A percentile compares a stretch with the other conserved stretches of the same genome.
These are phyloP conservation scores for Penicillium occitanis DNA, from an alignment of 2,329 filamentous ascomycete species.

Conservation along the genomic window DNA sequence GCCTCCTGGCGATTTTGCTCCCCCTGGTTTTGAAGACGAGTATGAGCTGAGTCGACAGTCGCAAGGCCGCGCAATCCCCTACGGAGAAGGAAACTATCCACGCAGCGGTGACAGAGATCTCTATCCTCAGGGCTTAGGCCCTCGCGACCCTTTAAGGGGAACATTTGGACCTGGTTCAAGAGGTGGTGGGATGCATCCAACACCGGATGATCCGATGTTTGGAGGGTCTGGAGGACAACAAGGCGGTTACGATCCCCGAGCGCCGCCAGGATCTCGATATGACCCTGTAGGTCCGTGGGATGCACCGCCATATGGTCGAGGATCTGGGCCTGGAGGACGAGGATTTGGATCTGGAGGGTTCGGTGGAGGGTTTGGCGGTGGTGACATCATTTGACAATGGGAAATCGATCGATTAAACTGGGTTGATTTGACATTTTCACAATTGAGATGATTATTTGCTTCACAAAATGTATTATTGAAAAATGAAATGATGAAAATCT, in stretches of 20 bases:
- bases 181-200: conserved; percentile 90
- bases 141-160: conserved; percentile 74
- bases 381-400: conserved; percentile 41
- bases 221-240: conserved; percentile 51
- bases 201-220: conserved; percentile 88
- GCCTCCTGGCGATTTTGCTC: conserved; percentile 73
- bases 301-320: conserved; percentile 49
- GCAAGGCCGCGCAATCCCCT: conserved; percentile 47
- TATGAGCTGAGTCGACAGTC: conserved; percentile 74
- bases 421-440: neutral
- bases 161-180: conserved; percentile 62
- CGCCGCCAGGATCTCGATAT: conserved; percentile 85
- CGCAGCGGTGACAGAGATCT: conserved; percentile 83
- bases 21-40: conserved; percentile 91
- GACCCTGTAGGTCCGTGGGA: conserved; percentile 79
- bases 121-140: conserved; percentile 81
- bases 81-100: conserved; percentile 57
- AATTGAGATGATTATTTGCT: neutral
- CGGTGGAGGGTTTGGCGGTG: conserved; percentile 49
- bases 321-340: conserved; percentile 48
- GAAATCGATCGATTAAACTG: neutral
- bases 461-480: conserved; percentile 11
- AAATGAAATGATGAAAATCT: conserved; percentile 46
- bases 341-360: conserved; percentile 38
- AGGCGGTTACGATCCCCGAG: conserved; percentile 65